These are phyloP conservation scores for Austropuccinia psidii DNA, from an alignment of 1,284 basidiomycete genomes.

Conservation along the genomic window DNA sequence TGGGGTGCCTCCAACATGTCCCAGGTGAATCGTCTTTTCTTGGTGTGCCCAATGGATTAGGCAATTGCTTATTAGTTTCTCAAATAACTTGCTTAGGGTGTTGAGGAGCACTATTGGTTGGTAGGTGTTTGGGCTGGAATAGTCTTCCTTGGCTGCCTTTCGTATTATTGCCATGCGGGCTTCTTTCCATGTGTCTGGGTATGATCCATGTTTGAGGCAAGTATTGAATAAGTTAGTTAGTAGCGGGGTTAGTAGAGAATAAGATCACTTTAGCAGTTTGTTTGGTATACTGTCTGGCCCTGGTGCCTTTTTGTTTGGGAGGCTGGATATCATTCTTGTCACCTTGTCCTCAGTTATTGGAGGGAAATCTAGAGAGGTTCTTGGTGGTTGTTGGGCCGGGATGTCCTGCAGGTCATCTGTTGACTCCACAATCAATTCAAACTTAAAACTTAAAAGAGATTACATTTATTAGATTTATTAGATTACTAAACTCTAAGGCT, in stretches of 20 bases:
- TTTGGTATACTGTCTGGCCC: too few relatives aligned
- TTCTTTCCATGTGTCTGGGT: not conserved
- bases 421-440: too few relatives aligned
- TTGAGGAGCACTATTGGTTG: slow-evolving; percentile 1
- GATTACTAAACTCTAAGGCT: too few relatives aligned
- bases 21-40: not conserved
- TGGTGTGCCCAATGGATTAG: not conserved
- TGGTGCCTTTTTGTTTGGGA: too few relatives aligned
- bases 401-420: not conserved
- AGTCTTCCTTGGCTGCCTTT: not conserved
- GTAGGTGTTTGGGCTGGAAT: not conserved
- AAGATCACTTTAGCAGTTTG: too few relatives aligned
- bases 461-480: too few relatives aligned
- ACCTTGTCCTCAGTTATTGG: too few relatives aligned
- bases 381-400: too few relatives aligned
- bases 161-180: not conserved
- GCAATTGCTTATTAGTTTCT: not conserved
- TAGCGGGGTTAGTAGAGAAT: too few relatives aligned
- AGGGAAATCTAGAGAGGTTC: too few relatives aligned
- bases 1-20: not conserved
- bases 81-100: not conserved
- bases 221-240: not conserved
- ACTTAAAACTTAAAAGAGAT: too few relatives aligned
- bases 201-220: not conserved
- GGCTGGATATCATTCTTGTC: too few relatives aligned